Conservation (phyloP, 371 early-diverging fungal species). For the Lichtheimia ornata region DNA sequence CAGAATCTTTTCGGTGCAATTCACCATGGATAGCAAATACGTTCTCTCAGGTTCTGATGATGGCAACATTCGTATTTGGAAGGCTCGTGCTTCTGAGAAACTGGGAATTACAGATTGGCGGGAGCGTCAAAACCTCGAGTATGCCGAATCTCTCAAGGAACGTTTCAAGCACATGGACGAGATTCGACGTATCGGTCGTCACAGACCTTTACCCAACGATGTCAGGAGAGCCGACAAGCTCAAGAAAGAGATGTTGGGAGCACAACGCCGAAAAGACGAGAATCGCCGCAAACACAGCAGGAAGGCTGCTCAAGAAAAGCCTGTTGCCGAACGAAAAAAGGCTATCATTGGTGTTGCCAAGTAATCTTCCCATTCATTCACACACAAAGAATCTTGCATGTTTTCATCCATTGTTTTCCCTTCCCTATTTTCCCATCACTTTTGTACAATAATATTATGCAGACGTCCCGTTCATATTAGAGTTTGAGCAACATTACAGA, state of each 20-base stretch:
- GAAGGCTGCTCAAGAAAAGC: conserved; percentile 62
- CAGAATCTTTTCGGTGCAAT: conserved; percentile 89
- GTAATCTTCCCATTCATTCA: conserved; percentile 25
- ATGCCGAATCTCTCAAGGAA: conserved; percentile 88
- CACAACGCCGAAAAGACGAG: conserved; percentile 84
- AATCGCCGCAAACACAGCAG: conserved; percentile 77
- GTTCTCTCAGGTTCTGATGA: conserved; percentile 99
- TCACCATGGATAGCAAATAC: conserved; percentile 93
- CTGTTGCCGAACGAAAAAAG: conserved; percentile 81
- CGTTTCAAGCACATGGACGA: conserved; percentile 94
- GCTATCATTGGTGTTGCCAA: conserved; percentile 76
- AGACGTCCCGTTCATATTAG: too few species aligned
- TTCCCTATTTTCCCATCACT: neutral
- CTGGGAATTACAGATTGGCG: conserved; percentile 77
- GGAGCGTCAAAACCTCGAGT: conserved; percentile 83
- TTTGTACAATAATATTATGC: conserved; percentile 8
- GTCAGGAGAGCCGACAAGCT: conserved; percentile 76
- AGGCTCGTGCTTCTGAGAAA: conserved; percentile 89
- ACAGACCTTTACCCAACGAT: conserved; percentile 84
- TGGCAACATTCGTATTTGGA: conserved; percentile 98
- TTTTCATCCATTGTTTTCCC: neutral
- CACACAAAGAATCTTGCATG: neutral
- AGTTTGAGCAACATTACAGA: too few species aligned
- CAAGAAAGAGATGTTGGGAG: conserved; percentile 82
- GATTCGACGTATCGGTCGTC: conserved; percentile 84